These are phyloP conservation scores for Anthostomella pinea DNA, from an alignment of 2,329 filamentous ascomycete species.

Conservation along the genomic window DNA sequence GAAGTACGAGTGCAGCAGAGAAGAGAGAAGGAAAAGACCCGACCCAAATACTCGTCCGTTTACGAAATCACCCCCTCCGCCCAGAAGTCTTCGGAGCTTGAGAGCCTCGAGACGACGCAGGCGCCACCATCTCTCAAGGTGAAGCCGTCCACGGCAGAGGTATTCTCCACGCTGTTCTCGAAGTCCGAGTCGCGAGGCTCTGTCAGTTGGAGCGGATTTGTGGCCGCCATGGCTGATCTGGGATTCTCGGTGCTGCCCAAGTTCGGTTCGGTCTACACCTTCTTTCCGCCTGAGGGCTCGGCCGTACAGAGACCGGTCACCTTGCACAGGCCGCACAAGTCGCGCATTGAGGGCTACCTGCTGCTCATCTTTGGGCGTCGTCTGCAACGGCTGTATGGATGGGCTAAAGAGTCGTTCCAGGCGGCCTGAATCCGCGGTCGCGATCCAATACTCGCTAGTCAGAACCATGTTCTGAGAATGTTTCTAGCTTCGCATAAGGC, in stretches of 20 bases:
- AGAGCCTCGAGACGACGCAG: not conserved
- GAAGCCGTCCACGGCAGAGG: constrained; percentile 33
- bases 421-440: constrained; percentile 3
- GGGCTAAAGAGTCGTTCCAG: constrained; percentile 33
- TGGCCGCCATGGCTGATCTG: constrained; percentile 39
- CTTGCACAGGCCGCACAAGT: constrained; percentile 37
- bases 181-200: constrained; percentile 29
- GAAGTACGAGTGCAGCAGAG: constrained; percentile 33
- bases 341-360: constrained; percentile 33
- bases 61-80: constrained; percentile 28
- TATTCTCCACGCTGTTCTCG: constrained; percentile 37
- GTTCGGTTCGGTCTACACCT: constrained; percentile 42
- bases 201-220: constrained; percentile 37
- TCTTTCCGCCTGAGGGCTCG: constrained; percentile 31
- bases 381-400: constrained; percentile 36
- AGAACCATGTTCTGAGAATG: too few species aligned
- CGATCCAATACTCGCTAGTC: too few species aligned
- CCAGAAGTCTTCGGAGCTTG: not conserved
- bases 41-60: constrained; percentile 34
- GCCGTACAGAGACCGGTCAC: constrained; percentile 29
- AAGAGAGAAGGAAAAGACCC: constrained; percentile 43
- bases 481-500: too few species aligned
- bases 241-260: constrained; percentile 40
- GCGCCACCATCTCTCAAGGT: constrained; percentile 32
- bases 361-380: constrained; percentile 29